Evolutionary conservation across 345 rosid genomes (phyloP).

Genomic region (Populus davidiana): DNA sequence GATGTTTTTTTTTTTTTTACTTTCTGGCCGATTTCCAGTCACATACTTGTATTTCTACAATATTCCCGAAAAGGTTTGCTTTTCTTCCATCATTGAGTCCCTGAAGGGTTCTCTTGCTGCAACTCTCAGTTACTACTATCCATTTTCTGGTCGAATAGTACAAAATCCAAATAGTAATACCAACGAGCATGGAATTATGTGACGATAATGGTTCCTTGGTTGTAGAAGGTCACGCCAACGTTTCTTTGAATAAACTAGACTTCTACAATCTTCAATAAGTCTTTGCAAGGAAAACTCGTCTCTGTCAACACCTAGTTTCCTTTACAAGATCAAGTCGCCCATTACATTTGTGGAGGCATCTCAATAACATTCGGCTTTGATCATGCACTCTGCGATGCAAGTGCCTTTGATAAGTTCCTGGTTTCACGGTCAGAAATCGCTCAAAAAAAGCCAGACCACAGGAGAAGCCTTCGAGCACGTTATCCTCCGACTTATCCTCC

Average conservation of each 20-base stretch:
- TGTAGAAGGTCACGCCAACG: slow-evolving; percentile 50
- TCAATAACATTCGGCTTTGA: no score
- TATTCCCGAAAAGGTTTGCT: slow-evolving; percentile 29
- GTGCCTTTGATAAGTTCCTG: slow-evolving; percentile 62
- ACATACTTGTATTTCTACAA: slow-evolving; percentile 72
- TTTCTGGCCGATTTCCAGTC: slow-evolving; percentile 80
- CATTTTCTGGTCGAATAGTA: slow-evolving; percentile 69
- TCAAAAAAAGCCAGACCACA: slow-evolving; percentile 56
- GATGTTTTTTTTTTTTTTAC: slow-evolving; percentile 21
- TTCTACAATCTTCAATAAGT: slow-evolving; percentile 48
- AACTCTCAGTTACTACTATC: slow-evolving; percentile 55
- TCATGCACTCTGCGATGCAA: slow-evolving; percentile 84
- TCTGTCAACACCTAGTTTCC: slow-evolving; percentile 41
- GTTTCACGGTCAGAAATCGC: slow-evolving; percentile 68
- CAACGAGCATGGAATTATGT: slow-evolving; percentile 63
- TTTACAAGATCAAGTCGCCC: no score
- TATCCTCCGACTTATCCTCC: slow-evolving; percentile 54
- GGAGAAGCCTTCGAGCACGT: slow-evolving; percentile 56
- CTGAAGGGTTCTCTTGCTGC: slow-evolving; percentile 53
- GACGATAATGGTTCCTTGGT: slow-evolving; percentile 60
- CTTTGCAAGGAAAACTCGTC: slow-evolving; percentile 55
- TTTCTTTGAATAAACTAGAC: slow-evolving; percentile 47
- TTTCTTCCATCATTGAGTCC: slow-evolving; percentile 30
- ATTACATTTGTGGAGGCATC: no score
- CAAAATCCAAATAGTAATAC: slow-evolving; percentile 30